A percentile compares a stretch with the other conserved stretches of the same genome.
These are phyloP conservation scores for Shiraia sp. DNA, from an alignment of 2,329 filamentous ascomycete species.

Conservation along the genomic window DNA sequence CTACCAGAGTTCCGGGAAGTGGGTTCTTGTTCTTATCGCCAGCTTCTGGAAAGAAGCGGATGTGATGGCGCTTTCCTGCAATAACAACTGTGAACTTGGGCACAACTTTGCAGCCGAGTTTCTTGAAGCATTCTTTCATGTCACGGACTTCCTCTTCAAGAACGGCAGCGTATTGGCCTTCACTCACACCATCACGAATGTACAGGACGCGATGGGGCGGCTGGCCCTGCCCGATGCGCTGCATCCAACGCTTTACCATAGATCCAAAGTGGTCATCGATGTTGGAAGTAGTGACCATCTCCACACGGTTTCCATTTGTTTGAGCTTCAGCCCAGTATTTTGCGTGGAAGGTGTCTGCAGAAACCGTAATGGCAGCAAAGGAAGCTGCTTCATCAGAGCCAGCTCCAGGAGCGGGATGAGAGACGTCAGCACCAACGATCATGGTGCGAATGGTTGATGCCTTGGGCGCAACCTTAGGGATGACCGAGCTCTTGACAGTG, in stretches of 20 bases:
- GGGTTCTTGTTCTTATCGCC: constrained; percentile 80
- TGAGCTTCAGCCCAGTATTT: constrained; percentile 79
- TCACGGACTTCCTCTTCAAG: constrained; percentile 75
- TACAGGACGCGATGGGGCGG: constrained; percentile 80
- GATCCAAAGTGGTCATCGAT: constrained; percentile 67
- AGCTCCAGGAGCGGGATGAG: constrained; percentile 71
- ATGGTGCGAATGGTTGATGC: constrained; percentile 59
- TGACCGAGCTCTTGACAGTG: constrained; percentile 48
- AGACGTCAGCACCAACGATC: constrained; percentile 90
- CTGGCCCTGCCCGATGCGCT: constrained; percentile 56
- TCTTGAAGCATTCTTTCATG: constrained; percentile 65
- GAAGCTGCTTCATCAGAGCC: constrained; percentile 59
- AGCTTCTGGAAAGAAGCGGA: constrained; percentile 81
- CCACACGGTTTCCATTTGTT: constrained; percentile 79
- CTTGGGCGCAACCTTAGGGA: constrained; percentile 31
- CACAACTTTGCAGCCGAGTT: constrained; percentile 40
- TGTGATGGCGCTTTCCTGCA: constrained; percentile 86
- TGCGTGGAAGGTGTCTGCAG: constrained; percentile 70
- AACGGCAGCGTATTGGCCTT: constrained; percentile 79
- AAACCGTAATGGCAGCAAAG: constrained; percentile 85
- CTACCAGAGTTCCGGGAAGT: constrained; percentile 83
- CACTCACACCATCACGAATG: constrained; percentile 89
- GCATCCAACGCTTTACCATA: constrained; percentile 68
- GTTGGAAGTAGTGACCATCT: constrained; percentile 74
- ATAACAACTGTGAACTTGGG: constrained; percentile 84